Evolutionary conservation across 164 flowering plant species (phyloP).

Genomic region (Magnolia officinalis): DNA sequence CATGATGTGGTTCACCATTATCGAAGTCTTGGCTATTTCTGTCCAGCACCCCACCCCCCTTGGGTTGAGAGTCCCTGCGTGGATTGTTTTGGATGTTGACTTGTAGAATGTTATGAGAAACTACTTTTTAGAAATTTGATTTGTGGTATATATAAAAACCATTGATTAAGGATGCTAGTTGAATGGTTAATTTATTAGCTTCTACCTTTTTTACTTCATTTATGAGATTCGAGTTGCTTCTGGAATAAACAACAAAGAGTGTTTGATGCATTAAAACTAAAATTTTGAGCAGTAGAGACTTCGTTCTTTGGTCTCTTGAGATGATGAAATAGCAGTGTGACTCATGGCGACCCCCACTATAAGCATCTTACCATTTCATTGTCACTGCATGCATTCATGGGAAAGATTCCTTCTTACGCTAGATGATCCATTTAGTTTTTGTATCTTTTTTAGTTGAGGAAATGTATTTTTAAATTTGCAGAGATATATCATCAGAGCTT

Average conservation of each 20-base stretch:
- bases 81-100: background rate
- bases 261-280: too few relatives aligned
- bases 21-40: background rate
- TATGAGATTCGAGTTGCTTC: too few relatives aligned
- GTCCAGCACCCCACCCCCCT: background rate
- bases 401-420: background rate
- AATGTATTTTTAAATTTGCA: background rate
- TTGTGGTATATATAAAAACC: background rate
- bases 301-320: background rate
- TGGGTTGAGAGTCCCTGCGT: background rate
- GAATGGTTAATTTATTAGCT: too few relatives aligned
- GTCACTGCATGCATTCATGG: background rate
- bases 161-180: too few relatives aligned
- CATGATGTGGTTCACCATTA: background rate
- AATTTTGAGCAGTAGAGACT: too few relatives aligned
- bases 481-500: too few relatives aligned
- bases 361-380: background rate
- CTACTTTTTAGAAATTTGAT: background rate
- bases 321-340: background rate
- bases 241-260: too few relatives aligned
- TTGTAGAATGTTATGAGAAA: background rate
- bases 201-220: too few relatives aligned
- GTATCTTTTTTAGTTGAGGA: background rate
- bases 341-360: background rate
- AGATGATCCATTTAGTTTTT: background rate